Conservation (phyloP, 495 filamentous ascomycete species). For the Penicillium goetzii region DNA sequence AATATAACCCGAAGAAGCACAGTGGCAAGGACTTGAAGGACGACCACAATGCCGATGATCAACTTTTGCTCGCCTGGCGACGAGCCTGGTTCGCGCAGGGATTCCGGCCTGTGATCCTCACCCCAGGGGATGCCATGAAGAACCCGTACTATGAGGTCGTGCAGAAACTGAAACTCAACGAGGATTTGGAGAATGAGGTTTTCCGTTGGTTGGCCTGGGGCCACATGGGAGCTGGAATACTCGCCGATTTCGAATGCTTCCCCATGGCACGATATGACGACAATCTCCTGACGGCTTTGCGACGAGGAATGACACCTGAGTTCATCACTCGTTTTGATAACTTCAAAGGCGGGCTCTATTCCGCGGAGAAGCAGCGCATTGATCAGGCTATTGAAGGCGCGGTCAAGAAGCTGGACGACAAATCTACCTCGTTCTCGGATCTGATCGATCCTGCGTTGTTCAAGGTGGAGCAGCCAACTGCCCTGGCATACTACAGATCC, state of each 20-base stretch:
- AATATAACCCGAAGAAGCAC: conserved; percentile 38
- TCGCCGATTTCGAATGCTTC: conserved; percentile 77
- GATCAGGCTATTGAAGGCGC: conserved; percentile 68
- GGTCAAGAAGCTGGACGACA: conserved; percentile 57
- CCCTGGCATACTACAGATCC: conserved; percentile 79
- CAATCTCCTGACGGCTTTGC: conserved; percentile 66
- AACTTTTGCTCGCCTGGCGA: conserved; percentile 83
- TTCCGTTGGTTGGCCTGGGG: conserved; percentile 93
- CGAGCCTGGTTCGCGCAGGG: conserved; percentile 94
- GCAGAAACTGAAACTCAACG: conserved; percentile 57
- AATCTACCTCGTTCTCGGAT: conserved; percentile 60
- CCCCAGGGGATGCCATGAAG: conserved; percentile 79
- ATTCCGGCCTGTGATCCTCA: conserved; percentile 82
- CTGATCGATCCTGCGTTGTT: conserved; percentile 62
- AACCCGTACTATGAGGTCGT: conserved; percentile 72
- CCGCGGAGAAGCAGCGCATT: conserved; percentile 67
- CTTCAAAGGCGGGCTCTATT: conserved; percentile 72
- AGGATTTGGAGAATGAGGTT: conserved; percentile 69
- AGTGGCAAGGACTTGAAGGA: conserved; percentile 59
- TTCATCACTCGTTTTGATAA: conserved; percentile 73
- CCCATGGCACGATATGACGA: conserved; percentile 87
- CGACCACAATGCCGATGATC: conserved; percentile 69
- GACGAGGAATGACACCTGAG: conserved; percentile 70
- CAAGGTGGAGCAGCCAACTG: conserved; percentile 62
- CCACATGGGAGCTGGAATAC: conserved; percentile 83